Percentiles rank a stretch among this genome's conserved stretches.
These are phyloP conservation scores for Triglochin maritima DNA, from an alignment of 106 monocot species.

Conservation along the genomic window DNA sequence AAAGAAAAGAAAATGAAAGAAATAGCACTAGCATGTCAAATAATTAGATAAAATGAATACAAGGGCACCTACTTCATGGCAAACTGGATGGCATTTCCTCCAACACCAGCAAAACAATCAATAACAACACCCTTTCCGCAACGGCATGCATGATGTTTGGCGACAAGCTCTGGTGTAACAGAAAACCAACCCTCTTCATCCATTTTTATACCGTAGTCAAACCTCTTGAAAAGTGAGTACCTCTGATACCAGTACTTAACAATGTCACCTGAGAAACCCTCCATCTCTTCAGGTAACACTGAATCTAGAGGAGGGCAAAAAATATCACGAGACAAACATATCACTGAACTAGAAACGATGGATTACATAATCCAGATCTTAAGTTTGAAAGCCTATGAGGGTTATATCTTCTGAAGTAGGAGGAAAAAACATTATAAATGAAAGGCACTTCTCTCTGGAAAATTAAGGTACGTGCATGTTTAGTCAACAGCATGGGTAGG, in stretches of 20 bases:
- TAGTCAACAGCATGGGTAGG: too few species aligned
- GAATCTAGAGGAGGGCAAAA: constrained; percentile 29
- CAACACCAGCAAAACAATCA: constrained; percentile 89
- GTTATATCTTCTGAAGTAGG: too few species aligned
- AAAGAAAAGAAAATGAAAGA: too few species aligned
- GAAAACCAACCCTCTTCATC: constrained; percentile 99
- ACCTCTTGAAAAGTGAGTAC: constrained; percentile 71
- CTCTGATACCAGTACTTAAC: constrained; percentile 91
- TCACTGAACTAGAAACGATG: background rate
- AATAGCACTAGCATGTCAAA: too few species aligned
- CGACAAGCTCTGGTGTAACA: constrained; percentile 85
- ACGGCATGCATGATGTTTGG: constrained; percentile 85
- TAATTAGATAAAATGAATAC: too few species aligned
- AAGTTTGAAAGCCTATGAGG: too few species aligned
- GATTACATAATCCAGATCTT: too few species aligned
- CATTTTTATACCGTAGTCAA: constrained; percentile 85
- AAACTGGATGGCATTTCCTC: constrained; percentile 97
- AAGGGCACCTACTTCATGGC: constrained; percentile 49
- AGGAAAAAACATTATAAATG: too few species aligned
- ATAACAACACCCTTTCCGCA: constrained; percentile 48
- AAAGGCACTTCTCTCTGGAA: too few species aligned
- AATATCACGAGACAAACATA: background rate
- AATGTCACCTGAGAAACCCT: constrained; percentile 19
- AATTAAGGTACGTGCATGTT: too few species aligned
- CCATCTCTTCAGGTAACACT: constrained; percentile 11